Conservation (phyloP, 768 basidiomycete species). For the Psilocybe subaeruginosa region DNA sequence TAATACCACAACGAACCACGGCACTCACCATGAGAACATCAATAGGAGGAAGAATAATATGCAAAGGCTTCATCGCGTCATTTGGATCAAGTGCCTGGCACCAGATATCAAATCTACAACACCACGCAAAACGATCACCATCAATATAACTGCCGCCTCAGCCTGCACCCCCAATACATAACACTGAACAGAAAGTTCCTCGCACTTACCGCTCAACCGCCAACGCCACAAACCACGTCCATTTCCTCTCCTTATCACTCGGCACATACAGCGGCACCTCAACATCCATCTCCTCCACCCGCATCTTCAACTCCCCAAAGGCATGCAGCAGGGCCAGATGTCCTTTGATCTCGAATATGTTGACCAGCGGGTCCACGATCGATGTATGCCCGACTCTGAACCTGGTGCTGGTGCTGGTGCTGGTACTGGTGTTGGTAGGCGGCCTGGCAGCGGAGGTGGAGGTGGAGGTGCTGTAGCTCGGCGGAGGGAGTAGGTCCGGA, state of each 20-base stretch:
- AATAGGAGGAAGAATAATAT: slow-evolving; percentile 30
- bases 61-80: slow-evolving; percentile 12
- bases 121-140: background rate
- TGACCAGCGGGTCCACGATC: slow-evolving; percentile 30
- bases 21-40: slow-evolving; percentile 39
- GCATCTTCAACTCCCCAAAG: slow-evolving; percentile 30
- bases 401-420: slow-evolving; percentile 3
- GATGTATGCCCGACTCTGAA: slow-evolving; percentile 29
- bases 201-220: slow-evolving; percentile 35
- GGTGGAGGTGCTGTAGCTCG: slow-evolving; percentile 30
- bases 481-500: slow-evolving; percentile 13
- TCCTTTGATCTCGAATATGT: slow-evolving; percentile 30
- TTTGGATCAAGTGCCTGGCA: slow-evolving; percentile 15
- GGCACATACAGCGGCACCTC: slow-evolving; percentile 18
- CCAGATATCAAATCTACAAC: slow-evolving; percentile 33
- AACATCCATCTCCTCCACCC: slow-evolving; percentile 21
- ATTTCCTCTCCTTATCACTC: slow-evolving; percentile 27
- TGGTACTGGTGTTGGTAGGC: too few relatives aligned
- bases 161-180: background rate
- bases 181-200: background rate
- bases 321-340: slow-evolving; percentile 37
- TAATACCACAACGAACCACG: background rate
- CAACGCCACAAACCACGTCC: slow-evolving; percentile 39
- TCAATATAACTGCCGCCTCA: background rate
- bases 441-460: too few relatives aligned